Evolutionary conservation across 2,329 filamentous ascomycete species (phyloP), one percentile per base, ranked within the genome.

Genomic region (Thelonectria olida): DNA sequence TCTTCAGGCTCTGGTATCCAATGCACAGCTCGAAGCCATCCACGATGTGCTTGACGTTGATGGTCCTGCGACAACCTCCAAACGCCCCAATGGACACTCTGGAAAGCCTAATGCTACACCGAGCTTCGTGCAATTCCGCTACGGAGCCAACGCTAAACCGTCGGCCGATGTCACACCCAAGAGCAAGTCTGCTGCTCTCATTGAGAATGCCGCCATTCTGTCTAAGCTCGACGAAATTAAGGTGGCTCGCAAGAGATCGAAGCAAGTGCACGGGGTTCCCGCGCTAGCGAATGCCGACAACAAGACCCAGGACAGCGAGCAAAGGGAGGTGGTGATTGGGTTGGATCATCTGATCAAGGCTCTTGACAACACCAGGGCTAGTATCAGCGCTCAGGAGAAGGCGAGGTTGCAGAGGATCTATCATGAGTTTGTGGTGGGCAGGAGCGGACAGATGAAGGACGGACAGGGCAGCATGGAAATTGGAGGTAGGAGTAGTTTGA

Each of bases 21-120:
- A 99, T 68, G 94, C 96, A 0, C 96, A 99, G 75, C 85, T 99
- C 6, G 95, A 98, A 79, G 96, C 96, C 25, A 97, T 99, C 66
- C 96, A 99, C 74, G 94, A 97, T 68, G 89, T 96, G 2, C 85
- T 99, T 1, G 90, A 78, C 44, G 71, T 74, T 5, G 88, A 54
- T 87, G 90, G 65, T 5, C 67, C 70, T 82, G 88, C 42, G 71
- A 67, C 68, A 23, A 72, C 70, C 17, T 71, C 64, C 31, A 76
- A 73, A 45, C 74, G 74, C 10, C 73, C 75, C n/a, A 76, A 73
- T 64, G 75, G 77, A 65, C 73, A 77, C 58, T 52, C 64, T 57
- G 67, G 66, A 57, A 67, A 70, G 52, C 51, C 70, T 15, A 72
- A 68, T 48, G 72, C 74, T 39, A 73, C 76, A 20, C 81, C 80